Conservation (phyloP, 2,329 filamentous ascomycete genomes). For the Colletotrichum magnum region DNA sequence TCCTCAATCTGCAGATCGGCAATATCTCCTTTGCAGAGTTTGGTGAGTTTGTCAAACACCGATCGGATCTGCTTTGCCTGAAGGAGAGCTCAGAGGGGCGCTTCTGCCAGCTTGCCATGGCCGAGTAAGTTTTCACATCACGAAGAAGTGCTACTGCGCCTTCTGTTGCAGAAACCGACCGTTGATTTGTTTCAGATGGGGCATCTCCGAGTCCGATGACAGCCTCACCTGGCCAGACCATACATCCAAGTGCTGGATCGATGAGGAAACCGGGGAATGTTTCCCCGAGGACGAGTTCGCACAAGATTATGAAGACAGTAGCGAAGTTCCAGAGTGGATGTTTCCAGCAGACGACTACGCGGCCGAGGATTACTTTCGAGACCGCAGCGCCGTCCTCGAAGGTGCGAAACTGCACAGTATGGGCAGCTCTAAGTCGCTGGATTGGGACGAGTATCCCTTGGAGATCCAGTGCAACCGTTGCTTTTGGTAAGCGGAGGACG, state of each 20-base stretch:
- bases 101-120: conserved; percentile 13
- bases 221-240: conserved; percentile 16
- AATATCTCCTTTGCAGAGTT: conserved; percentile 14
- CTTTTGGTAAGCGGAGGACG: background rate
- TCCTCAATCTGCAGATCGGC: conserved; percentile 5
- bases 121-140: background rate
- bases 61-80: conserved; percentile 1
- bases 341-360: conserved; percentile 3
- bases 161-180: background rate
- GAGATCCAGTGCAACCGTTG: conserved; percentile 22
- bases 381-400: conserved; percentile 11
- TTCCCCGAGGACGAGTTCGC: background rate
- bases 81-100: background rate
- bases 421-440: background rate
- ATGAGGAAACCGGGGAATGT: conserved; percentile 9
- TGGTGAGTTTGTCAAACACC: conserved; percentile 3
- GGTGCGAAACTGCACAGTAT: conserved; percentile 3
- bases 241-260: conserved; percentile 12
- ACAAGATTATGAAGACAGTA: background rate
- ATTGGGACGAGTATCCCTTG: conserved; percentile 7
- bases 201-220: conserved; percentile 1
- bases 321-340: conserved; percentile 11
- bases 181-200: background rate
- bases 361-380: conserved; percentile 10
- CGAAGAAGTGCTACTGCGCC: background rate